These are phyloP conservation scores for Artemisia annua DNA, from an alignment of 129 eudicot genomes.

Conservation along the genomic window DNA sequence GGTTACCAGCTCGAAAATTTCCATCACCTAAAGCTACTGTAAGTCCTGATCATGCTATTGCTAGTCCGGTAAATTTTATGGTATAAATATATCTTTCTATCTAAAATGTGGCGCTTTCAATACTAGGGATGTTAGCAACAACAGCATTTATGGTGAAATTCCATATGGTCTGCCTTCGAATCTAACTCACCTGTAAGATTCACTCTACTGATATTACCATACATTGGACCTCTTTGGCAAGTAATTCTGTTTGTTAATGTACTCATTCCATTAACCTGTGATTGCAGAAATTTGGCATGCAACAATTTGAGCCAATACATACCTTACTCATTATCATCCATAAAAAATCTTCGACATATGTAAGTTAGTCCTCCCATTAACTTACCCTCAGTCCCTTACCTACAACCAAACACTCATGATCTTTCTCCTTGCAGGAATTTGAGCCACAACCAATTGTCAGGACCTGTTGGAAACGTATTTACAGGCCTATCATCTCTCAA, in stretches of 20 bases:
- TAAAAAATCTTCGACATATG: constrained; percentile 75
- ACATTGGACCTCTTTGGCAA: background rate
- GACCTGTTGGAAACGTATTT: constrained; percentile 76
- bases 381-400: constrained; percentile 2
- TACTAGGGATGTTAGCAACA: constrained; percentile 77
- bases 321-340: constrained; percentile 60
- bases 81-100: background rate
- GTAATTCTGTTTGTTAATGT: constrained; percentile 5
- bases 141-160: constrained; percentile 66
- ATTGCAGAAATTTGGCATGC: constrained; percentile 79
- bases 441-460: constrained; percentile 82
- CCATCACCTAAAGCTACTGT: constrained; percentile 71
- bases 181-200: constrained; percentile 77
- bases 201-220: constrained; percentile 13
- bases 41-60: constrained; percentile 30
- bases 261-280: background rate
- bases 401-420: constrained; percentile 22
- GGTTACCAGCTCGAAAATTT: constrained; percentile 64
- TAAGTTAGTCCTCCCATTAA: constrained; percentile 36
- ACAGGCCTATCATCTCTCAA: constrained; percentile 52
- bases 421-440: constrained; percentile 62
- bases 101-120: constrained; percentile 6
- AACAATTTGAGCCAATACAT: constrained; percentile 65
- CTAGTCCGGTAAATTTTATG: background rate
- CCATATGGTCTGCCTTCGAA: constrained; percentile 75